These are phyloP conservation scores for Cynanchum wilfordii DNA, from an alignment of 257 asterid genomes.

Conservation along the genomic window DNA sequence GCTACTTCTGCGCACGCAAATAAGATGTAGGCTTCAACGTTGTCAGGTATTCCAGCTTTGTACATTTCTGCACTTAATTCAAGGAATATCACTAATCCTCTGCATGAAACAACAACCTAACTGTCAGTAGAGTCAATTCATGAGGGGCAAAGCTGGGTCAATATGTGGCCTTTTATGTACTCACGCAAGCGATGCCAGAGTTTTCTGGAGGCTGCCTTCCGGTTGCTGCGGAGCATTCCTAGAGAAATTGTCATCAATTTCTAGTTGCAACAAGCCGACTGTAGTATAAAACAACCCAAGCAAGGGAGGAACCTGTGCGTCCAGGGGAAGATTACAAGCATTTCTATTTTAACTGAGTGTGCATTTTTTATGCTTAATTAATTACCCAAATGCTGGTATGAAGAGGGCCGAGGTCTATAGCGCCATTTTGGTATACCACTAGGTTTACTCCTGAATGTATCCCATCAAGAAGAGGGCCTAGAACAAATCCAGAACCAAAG, in stretches of 20 bases:
- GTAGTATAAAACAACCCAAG: slow-evolving; percentile 67
- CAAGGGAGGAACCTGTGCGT: slow-evolving; percentile 59
- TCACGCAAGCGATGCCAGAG: slow-evolving; percentile 47
- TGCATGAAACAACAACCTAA: slow-evolving; percentile 12
- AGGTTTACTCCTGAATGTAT: slow-evolving; percentile 67
- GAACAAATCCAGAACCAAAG: slow-evolving; percentile 48
- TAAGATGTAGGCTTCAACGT: slow-evolving; percentile 54
- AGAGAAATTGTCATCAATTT: slow-evolving; percentile 39
- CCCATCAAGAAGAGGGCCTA: slow-evolving; percentile 76
- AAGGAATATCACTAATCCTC: slow-evolving; percentile 52
- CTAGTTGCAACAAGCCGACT: slow-evolving; percentile 52
- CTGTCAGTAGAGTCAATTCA: not conserved
- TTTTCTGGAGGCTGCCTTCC: slow-evolving; percentile 24
- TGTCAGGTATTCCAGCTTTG: slow-evolving; percentile 59
- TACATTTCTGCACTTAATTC: slow-evolving; percentile 71
- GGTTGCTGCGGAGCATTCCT: slow-evolving; percentile 9
- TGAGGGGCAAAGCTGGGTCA: not conserved
- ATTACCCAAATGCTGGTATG: slow-evolving; percentile 67
- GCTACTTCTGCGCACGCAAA: slow-evolving; percentile 58
- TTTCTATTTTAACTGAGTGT: too few relatives aligned
- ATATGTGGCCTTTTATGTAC: slow-evolving; percentile 9
- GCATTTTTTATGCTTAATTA: too few relatives aligned
- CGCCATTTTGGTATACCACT: slow-evolving; percentile 61
- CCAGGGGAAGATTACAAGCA: not conserved
- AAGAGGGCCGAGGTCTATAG: slow-evolving; percentile 62